phyloP scores from a whole-genome alignment of 2,329 filamentous ascomycete species.

The Exophiala sp. region DNA sequence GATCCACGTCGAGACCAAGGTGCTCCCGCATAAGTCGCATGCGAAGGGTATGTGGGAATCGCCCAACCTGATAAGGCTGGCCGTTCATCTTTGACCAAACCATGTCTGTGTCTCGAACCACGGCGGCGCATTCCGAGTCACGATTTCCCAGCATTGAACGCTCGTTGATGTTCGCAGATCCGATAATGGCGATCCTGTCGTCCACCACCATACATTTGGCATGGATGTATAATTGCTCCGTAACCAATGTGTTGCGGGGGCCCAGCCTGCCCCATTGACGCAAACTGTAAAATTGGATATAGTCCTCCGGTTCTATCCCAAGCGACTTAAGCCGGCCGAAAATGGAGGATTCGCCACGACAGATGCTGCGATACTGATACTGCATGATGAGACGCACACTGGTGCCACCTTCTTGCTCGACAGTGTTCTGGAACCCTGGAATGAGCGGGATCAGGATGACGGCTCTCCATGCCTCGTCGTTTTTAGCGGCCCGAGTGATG shows the following conservation, averaged over 20 bases:
- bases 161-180: slow-evolving; percentile 98
- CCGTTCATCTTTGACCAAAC: slow-evolving; percentile 88
- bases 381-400: slow-evolving; percentile 94
- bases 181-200: slow-evolving; percentile 86
- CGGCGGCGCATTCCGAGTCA: slow-evolving; percentile 84
- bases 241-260: slow-evolving; percentile 72
- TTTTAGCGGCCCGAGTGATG: slow-evolving; percentile 74
- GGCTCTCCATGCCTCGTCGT: slow-evolving; percentile 83
- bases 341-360: slow-evolving; percentile 83
- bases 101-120: slow-evolving; percentile 90
- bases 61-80: slow-evolving; percentile 78
- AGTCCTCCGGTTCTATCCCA: slow-evolving; percentile 88
- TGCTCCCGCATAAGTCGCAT: slow-evolving; percentile 95
- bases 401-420: slow-evolving; percentile 87
- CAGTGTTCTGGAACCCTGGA: slow-evolving; percentile 97
- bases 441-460: slow-evolving; percentile 89
- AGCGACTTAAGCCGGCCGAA: slow-evolving; percentile 74
- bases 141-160: slow-evolving; percentile 86
- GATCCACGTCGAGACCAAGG: slow-evolving; percentile 89
- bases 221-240: slow-evolving; percentile 96
- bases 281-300: slow-evolving; percentile 90
- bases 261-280: slow-evolving; percentile 90
- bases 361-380: slow-evolving; percentile 94
- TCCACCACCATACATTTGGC: slow-evolving; percentile 96
- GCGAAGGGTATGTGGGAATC: slow-evolving; percentile 87